phyloP scores from a whole-genome alignment of 768 basidiomycete species.

The Clathrus columnatus region DNA sequence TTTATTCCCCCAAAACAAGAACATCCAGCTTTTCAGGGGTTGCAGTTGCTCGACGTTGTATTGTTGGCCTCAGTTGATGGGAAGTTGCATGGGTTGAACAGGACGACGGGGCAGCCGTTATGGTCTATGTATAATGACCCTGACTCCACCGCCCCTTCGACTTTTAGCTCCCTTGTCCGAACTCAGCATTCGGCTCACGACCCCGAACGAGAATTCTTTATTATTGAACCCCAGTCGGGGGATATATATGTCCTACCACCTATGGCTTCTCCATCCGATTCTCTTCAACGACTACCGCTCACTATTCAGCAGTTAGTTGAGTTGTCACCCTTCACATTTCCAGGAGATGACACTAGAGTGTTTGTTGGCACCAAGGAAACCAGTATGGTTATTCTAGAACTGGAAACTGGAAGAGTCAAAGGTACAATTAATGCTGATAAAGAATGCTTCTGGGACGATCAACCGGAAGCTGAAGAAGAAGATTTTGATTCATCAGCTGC shows the following conservation, averaged over 20 bases:
- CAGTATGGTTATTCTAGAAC: conserved; percentile 60
- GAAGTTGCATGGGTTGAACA: conserved; percentile 86
- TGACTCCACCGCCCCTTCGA: conserved; percentile 31
- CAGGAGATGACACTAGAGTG: conserved; percentile 56
- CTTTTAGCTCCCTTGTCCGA: conserved; percentile 65
- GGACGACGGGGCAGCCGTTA: conserved; percentile 68
- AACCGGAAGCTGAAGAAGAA: conserved; percentile 26
- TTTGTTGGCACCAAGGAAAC: conserved; percentile 93
- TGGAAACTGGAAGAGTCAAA: conserved; percentile 75
- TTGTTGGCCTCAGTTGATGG: conserved; percentile 92
- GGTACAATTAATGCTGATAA: conserved; percentile 55
- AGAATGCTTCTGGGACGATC: conserved; percentile 63
- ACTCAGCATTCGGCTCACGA: conserved; percentile 52
- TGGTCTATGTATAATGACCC: conserved; percentile 78
- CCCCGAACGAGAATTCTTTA: conserved; percentile 72
- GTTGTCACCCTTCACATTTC: conserved; percentile 76
- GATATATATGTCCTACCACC: conserved; percentile 82
- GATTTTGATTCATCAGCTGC: conserved; percentile 39
- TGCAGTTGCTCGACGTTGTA: conserved; percentile 71
- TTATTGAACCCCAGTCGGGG: conserved; percentile 92
- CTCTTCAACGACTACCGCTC: conserved; percentile 82
- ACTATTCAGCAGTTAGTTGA: conserved; percentile 92
- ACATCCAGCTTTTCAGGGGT: conserved; percentile 26
- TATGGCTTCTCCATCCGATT: conserved; percentile 35
- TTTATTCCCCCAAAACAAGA: not conserved